Evolutionary conservation across 1,139 yeast species (phyloP), one percentile per base, ranked within the genome.

Genomic region (Debaryomyces udenii): DNA sequence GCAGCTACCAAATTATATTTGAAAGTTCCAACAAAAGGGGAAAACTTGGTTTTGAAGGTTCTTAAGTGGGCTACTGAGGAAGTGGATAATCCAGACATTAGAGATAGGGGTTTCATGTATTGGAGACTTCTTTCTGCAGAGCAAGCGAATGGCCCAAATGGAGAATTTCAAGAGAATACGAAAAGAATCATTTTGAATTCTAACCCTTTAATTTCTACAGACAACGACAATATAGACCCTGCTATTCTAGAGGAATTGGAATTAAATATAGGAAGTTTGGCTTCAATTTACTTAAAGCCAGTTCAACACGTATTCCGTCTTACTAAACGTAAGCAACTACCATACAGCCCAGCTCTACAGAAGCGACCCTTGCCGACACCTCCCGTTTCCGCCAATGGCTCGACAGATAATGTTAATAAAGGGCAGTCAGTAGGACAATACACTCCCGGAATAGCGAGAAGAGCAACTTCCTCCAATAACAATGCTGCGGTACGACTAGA

Each of bases 101-200:
- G 97, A 48, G 96, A 88, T 50, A 66, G 96, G 35, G 96, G 94
- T 0, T 86, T 71, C 56, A 81, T 89, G 65, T 91, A 91, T 61
- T 87, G 96, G 95, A 72, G 96, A 41, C 61, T 90, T 22, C 65
- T 91, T 6, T 80, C 94, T 0, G 59, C 81, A 0, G 70, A 70
- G 33, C 59, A 66, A 10, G 57, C 60, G 9, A 50, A 52, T 35
- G 54, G 49, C 3, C 37, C 52, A 3, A 40, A 51, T 38, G 60
- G 56, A 3, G 63, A 55, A 26, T 70, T 71, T 49, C 77, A 70
- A 45, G 51, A 70, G 59, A 43, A 65, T 40, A 66, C 85, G 2
- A 77, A 78, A 49, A 71, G 74, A 35, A 74, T 90, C 13, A 74
- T 89, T 6, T 71, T 82, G 49, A 81, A 81, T 17, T 67, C 70